Conservation (phyloP, 345 rosid genomes). For the Pugionium dolabratum region DNA sequence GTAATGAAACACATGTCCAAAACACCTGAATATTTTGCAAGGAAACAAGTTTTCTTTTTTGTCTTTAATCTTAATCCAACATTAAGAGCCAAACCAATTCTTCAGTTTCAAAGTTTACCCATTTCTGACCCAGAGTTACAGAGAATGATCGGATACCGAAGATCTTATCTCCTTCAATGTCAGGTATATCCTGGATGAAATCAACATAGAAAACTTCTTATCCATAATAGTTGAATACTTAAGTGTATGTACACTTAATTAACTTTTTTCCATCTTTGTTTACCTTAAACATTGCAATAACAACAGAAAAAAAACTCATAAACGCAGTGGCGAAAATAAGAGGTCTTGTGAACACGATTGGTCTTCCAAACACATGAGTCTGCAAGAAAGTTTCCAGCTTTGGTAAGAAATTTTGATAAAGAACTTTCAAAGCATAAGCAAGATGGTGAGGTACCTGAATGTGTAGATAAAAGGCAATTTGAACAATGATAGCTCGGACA, state of each 20-base stretch:
- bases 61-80: neutral
- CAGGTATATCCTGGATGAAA: slow-evolving; percentile 79
- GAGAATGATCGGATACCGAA: slow-evolving; percentile 84
- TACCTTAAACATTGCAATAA: slow-evolving; percentile 95
- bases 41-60: neutral
- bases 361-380: slow-evolving; percentile 78
- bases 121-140: slow-evolving; percentile 76
- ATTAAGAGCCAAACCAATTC: neutral
- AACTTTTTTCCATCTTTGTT: slow-evolving; percentile 4
- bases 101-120: slow-evolving; percentile 46
- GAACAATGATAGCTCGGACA: slow-evolving; percentile 92
- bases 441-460: slow-evolving; percentile 61
- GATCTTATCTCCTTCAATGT: slow-evolving; percentile 86
- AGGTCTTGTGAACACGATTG: slow-evolving; percentile 64
- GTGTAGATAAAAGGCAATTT: slow-evolving; percentile 86
- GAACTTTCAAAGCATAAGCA: neutral
- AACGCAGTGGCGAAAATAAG: slow-evolving; percentile 88
- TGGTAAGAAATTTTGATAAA: neutral
- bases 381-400: slow-evolving; percentile 36
- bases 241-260: neutral
- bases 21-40: slow-evolving; percentile 61
- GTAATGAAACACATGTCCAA: slow-evolving; percentile 83
- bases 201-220: slow-evolving; percentile 9
- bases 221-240: slow-evolving; percentile 6
- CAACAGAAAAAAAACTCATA: slow-evolving; percentile 97